These are phyloP conservation scores for Nigrospora sphaerica DNA, from an alignment of 2,329 filamentous ascomycete genomes.

Conservation along the genomic window DNA sequence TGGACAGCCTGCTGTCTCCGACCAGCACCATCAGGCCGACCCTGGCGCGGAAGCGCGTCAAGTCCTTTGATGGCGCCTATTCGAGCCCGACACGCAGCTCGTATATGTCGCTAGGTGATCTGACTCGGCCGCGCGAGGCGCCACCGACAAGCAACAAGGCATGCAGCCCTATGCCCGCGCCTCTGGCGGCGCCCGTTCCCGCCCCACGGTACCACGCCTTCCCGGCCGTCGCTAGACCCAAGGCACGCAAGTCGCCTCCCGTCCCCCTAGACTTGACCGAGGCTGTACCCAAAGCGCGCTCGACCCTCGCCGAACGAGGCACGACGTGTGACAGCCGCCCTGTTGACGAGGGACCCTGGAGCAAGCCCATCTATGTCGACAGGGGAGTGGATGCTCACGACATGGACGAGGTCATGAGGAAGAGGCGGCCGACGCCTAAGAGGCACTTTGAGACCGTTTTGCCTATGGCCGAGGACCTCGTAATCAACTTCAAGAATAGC, in stretches of 20 bases:
- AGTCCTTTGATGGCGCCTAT: background rate
- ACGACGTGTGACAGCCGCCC: slow-evolving; percentile 9
- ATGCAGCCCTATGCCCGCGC: background rate
- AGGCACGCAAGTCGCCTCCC: slow-evolving; percentile 13
- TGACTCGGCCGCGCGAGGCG: background rate
- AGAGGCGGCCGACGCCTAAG: slow-evolving; percentile 9
- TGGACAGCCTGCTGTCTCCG: too few species aligned
- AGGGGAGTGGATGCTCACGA: slow-evolving; percentile 29
- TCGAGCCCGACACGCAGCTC: background rate
- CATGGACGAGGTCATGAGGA: slow-evolving; percentile 3
- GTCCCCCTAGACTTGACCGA: slow-evolving; percentile 14
- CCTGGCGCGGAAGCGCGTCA: background rate
- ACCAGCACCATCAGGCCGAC: background rate
- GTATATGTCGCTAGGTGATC: background rate
- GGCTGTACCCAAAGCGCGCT: background rate
- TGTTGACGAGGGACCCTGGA: slow-evolving; percentile 11
- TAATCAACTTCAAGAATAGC: slow-evolving; percentile 41
- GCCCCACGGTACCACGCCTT: background rate
- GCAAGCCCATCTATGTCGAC: slow-evolving; percentile 25
- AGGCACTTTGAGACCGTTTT: slow-evolving; percentile 36
- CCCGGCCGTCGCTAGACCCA: slow-evolving; percentile 5
- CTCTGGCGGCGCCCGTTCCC: too few species aligned
- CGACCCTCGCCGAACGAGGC: slow-evolving; percentile 18
- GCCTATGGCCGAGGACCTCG: slow-evolving; percentile 46
- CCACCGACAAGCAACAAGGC: too few species aligned